Evolutionary conservation across 148 eudicot species (phyloP).

Genomic region (Camellia granthamiana): DNA sequence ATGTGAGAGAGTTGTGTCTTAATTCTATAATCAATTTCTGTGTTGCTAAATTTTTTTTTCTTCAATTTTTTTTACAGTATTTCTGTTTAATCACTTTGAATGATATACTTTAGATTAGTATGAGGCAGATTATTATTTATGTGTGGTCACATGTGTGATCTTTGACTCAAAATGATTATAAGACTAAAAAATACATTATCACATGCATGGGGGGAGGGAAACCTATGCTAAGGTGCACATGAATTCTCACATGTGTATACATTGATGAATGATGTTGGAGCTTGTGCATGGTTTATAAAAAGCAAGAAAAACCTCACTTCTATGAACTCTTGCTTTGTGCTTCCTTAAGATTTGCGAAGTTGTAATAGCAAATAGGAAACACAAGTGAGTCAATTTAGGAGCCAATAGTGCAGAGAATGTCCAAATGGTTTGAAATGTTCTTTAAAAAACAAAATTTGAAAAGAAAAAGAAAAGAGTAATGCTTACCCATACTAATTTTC

Average conservation of each 20-base stretch:
- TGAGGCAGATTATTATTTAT: not conserved
- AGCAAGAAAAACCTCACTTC: conserved; percentile 13
- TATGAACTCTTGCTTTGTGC: conserved; percentile 18
- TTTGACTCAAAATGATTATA: no score
- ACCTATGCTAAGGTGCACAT: conserved; percentile 14
- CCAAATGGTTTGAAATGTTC: not conserved
- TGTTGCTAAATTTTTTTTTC: no score
- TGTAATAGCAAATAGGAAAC: conserved; percentile 14
- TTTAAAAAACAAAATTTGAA: not conserved
- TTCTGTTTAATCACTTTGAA: no score
- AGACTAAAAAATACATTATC: no score
- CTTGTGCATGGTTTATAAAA: conserved; percentile 12
- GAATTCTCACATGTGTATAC: conserved; percentile 10
- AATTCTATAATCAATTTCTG: no score
- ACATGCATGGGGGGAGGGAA: not conserved
- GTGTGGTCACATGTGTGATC: no score
- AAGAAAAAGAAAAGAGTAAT: not conserved
- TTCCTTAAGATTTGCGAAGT: conserved; percentile 30
- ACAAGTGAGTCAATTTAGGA: conserved; percentile 8
- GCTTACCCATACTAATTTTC: not conserved
- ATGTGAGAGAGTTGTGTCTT: no score
- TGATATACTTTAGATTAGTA: no score
- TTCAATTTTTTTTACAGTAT: no score
- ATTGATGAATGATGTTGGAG: not conserved
- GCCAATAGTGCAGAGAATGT: not conserved